A percentile compares a stretch with the other conserved stretches of the same genome.
These are phyloP conservation scores for Diversispora epigaea DNA, from an alignment of 192 early-diverging fungal species.

Conservation along the genomic window DNA sequence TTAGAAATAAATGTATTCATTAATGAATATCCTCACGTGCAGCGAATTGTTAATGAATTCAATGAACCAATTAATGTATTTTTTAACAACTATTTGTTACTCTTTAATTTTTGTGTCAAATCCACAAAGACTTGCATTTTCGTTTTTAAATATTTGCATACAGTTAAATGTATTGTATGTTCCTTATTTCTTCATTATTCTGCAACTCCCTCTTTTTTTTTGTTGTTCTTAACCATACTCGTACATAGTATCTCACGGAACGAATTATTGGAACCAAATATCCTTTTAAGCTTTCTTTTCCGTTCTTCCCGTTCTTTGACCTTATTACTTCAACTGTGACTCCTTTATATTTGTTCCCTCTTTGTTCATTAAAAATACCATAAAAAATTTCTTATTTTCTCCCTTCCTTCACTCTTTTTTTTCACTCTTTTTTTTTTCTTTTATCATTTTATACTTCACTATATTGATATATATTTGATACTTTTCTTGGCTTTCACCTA, in stretches of 20 bases:
- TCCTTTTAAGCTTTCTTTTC: not conserved
- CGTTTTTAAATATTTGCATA: not conserved
- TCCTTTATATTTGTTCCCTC: not conserved
- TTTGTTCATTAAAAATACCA: not conserved
- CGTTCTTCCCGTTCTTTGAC: not conserved
- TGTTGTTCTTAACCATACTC: not conserved
- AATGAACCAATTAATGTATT: too few relatives aligned
- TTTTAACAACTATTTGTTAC: not conserved
- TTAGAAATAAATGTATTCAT: too few relatives aligned
- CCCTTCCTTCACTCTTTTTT: too few relatives aligned
- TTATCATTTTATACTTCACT: too few relatives aligned
- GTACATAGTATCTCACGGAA: not conserved
- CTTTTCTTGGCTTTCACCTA: not conserved
- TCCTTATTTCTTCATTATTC: conserved; percentile 16
- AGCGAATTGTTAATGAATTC: too few relatives aligned
- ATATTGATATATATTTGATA: too few relatives aligned
- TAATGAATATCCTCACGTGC: too few relatives aligned
- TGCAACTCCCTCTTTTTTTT: conserved; percentile 2
- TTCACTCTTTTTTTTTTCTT: too few relatives aligned
- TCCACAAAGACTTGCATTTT: conserved; percentile 1
- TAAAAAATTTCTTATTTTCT: too few relatives aligned
- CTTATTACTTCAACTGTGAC: not conserved
- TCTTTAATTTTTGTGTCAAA: not conserved
- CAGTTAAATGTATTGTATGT: not conserved
- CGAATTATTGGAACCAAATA: not conserved